Conservation (phyloP, 2,329 filamentous ascomycete species). For the Sclerotinia glacialis region DNA sequence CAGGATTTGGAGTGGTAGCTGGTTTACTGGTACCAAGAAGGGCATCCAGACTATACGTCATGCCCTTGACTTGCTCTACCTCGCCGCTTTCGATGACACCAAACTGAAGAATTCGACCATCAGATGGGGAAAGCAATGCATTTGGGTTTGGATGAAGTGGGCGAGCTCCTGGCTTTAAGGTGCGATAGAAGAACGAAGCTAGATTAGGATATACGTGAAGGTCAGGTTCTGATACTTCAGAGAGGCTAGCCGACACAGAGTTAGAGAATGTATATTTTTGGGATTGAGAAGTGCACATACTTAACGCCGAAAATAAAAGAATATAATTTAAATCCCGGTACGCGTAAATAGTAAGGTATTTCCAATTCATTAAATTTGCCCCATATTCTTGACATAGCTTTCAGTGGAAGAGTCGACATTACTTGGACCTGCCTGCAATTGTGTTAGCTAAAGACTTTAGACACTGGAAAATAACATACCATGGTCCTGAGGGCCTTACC, state of each 20-base stretch:
- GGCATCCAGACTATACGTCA: conserved; percentile 95
- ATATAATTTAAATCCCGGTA: conserved; percentile 73
- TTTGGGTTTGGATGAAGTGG: conserved; percentile 79
- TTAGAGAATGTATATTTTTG: conserved; percentile 26
- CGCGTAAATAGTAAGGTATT: conserved; percentile 66
- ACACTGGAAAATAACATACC: conserved; percentile 42
- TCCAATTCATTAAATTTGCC: conserved; percentile 71
- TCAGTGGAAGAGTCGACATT: conserved; percentile 71
- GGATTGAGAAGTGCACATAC: conserved; percentile 38
- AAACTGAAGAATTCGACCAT: conserved; percentile 88
- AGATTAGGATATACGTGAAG: conserved; percentile 89
- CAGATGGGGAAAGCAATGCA: conserved; percentile 81
- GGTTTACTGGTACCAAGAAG: conserved; percentile 70
- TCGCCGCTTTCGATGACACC: conserved; percentile 89
- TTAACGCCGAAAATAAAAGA: conserved; percentile 72
- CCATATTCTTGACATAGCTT: conserved; percentile 69
- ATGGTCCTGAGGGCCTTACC: conserved; percentile 65
- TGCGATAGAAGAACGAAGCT: conserved; percentile 95
- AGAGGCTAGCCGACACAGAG: conserved; percentile 52
- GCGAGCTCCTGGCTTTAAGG: conserved; percentile 81
- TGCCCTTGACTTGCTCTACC: conserved; percentile 97
- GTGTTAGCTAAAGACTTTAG: conserved; percentile 25
- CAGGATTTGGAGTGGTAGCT: conserved; percentile 38
- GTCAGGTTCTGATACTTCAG: conserved; percentile 84
- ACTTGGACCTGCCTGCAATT: conserved; percentile 61